These are phyloP conservation scores for Acanthamoeba culbertsoni DNA, from an alignment of 208 protist genomes.

Conservation along the genomic window DNA sequence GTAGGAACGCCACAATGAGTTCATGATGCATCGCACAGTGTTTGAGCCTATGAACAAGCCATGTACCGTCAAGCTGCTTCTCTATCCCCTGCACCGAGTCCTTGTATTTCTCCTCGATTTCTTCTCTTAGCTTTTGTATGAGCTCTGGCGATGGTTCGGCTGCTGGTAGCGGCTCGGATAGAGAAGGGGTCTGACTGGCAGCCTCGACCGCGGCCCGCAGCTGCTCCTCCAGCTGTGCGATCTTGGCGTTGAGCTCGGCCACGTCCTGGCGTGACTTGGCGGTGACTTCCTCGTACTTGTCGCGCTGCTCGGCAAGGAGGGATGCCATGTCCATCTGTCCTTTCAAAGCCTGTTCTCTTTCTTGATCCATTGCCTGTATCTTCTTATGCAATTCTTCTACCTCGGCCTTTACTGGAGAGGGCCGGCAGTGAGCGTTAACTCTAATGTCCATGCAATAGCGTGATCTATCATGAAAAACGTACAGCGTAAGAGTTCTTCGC, in stretches of 20 bases:
- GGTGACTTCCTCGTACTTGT: background rate
- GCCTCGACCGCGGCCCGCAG: background rate
- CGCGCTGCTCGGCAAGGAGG: background rate
- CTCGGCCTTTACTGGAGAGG: background rate
- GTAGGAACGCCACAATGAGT: background rate
- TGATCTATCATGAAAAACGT: background rate
- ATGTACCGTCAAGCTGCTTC: background rate
- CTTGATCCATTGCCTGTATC: background rate
- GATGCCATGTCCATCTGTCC: background rate
- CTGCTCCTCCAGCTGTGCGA: background rate
- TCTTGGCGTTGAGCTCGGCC: background rate
- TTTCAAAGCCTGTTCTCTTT: background rate
- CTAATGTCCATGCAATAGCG: background rate
- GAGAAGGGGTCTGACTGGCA: no score
- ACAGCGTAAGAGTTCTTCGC: background rate
- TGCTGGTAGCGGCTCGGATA: no score
- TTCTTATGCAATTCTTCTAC: background rate
- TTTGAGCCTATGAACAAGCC: background rate
- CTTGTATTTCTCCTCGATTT: background rate
- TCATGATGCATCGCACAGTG: background rate
- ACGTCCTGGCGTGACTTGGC: background rate
- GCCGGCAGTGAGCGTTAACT: background rate
- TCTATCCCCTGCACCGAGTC: background rate
- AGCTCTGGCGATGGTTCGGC: background rate
- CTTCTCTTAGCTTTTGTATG: background rate